Percentiles rank a stretch among this genome's conserved stretches.
phyloP scores from a whole-genome alignment of 305 asterid genomes.

The Plantago rigida region DNA sequence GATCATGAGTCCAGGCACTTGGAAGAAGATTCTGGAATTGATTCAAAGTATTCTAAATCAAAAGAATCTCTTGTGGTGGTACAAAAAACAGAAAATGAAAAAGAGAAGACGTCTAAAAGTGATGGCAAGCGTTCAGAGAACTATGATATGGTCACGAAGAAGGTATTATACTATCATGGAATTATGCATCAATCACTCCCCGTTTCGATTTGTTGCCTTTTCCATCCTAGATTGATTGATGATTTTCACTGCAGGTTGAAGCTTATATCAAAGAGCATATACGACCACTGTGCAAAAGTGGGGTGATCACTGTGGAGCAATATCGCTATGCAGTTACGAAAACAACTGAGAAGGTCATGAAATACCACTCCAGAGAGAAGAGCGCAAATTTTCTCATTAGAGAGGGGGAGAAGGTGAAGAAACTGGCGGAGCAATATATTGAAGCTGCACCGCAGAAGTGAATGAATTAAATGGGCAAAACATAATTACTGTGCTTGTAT shows the following conservation, averaged over 20 bases:
- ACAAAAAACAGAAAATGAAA: conserved; percentile 31
- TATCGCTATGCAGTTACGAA: conserved; percentile 90
- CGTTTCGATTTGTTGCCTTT: not conserved
- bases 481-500: no score
- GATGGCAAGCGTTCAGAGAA: conserved; percentile 43
- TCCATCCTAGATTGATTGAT: conserved; percentile 14
- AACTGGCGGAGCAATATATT: conserved; percentile 77
- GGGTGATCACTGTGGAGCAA: conserved; percentile 89
- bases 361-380: conserved; percentile 72
- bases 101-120: conserved; percentile 33
- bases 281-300: conserved; percentile 89
- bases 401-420: conserved; percentile 95
- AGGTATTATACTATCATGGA: conserved; percentile 34
- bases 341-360: conserved; percentile 93
- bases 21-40: conserved; percentile 19
- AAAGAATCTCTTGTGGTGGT: conserved; percentile 33
- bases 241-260: conserved; percentile 55
- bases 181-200: no score
- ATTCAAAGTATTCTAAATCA: conserved; percentile 29
- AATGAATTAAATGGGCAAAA: conserved; percentile 14
- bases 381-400: conserved; percentile 87
- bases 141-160: conserved; percentile 39
- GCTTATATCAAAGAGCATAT: conserved; percentile 90
- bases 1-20: conserved; percentile 24
- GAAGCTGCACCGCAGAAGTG: conserved; percentile 64